Percentiles rank a stretch among this genome's conserved stretches.
These are phyloP conservation scores for Leishmania amazonensis DNA, from an alignment of 208 protist genomes.

Conservation along the genomic window DNA sequence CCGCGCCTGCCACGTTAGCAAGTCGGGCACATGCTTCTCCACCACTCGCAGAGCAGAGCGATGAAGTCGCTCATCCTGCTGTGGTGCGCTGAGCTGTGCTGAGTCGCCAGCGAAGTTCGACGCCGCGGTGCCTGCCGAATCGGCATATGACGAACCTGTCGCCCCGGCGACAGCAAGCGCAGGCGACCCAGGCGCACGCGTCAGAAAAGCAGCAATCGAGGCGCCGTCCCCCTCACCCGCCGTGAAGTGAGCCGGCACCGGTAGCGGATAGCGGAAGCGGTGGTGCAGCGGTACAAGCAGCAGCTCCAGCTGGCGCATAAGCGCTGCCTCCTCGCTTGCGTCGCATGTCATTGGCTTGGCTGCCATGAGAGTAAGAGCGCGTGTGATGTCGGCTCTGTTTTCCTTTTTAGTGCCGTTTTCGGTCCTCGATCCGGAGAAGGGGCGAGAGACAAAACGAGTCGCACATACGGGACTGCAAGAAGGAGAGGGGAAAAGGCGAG, in stretches of 20 bases:
- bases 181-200: background rate
- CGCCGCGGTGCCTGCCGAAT: background rate
- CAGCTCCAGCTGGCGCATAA: slow-evolving; percentile 54
- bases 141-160: background rate
- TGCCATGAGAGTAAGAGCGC: slow-evolving; percentile 6
- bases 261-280: slow-evolving; percentile 49
- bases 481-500: background rate
- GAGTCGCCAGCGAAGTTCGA: background rate
- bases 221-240: slow-evolving; percentile 1
- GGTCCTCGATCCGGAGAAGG: background rate
- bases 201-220: background rate
- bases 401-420: background rate
- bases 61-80: slow-evolving; percentile 18
- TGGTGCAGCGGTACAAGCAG: slow-evolving; percentile 50
- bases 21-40: slow-evolving; percentile 47
- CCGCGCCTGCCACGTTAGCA: slow-evolving; percentile 48
- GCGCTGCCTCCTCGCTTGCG: slow-evolving; percentile 18
- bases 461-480: background rate
- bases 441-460: background rate
- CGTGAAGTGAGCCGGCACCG: slow-evolving; percentile 28
- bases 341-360: background rate
- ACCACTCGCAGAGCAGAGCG: slow-evolving; percentile 35
- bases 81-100: slow-evolving; percentile 6
- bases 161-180: background rate
- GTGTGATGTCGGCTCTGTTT: background rate